Evolutionary conservation across 73 alveolate genomes (phyloP).

Genomic region (Paramecium biaurelia): DNA sequence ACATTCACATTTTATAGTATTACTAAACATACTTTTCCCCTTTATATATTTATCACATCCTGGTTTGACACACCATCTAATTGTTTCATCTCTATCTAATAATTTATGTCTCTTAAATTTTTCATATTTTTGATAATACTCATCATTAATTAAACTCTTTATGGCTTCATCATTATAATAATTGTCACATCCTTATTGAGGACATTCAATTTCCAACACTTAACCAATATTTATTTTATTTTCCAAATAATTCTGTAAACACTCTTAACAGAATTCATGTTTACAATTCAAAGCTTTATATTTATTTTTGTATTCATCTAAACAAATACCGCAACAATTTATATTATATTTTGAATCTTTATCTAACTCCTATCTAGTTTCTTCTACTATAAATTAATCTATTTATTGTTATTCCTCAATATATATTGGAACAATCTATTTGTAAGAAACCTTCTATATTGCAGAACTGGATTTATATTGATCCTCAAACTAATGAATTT

Average conservation of each 20-base stretch:
- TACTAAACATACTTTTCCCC: not conserved
- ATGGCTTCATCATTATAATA: not conserved
- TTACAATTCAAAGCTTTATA: not conserved
- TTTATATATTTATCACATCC: not conserved
- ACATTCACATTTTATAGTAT: not conserved
- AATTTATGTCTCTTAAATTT: not conserved
- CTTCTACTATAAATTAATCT: not conserved
- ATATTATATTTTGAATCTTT: not conserved
- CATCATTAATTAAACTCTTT: not conserved
- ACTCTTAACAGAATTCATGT: slow-evolving; percentile 2
- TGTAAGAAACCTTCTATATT: not conserved
- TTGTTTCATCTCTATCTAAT: slow-evolving; percentile 1
- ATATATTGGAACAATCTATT: not conserved
- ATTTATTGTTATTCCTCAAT: not conserved
- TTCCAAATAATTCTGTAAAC: not conserved
- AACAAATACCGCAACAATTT: not conserved
- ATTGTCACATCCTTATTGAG: not conserved
- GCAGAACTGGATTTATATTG: not conserved
- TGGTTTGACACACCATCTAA: slow-evolving; percentile 47
- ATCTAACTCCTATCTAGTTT: not conserved
- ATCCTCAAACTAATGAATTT: not conserved
- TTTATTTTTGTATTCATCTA: not conserved
- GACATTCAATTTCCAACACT: slow-evolving; percentile 30
- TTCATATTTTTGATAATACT: not conserved
- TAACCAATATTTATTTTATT: not conserved